These are phyloP conservation scores for Kokia cookei DNA, from an alignment of 441 rosid genomes.

Conservation along the genomic window DNA sequence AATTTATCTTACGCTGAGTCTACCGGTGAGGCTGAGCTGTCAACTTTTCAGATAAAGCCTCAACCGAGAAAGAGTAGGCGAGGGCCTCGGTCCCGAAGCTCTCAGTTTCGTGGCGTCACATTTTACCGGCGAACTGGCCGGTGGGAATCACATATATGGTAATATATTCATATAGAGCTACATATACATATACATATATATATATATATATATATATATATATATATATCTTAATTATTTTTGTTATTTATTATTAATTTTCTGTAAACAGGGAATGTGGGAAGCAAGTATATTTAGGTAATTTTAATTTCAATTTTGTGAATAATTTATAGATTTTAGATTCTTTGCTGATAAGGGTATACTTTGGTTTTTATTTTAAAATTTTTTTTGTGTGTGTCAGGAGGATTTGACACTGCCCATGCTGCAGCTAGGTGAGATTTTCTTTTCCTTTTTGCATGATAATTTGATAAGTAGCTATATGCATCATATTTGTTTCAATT, in stretches of 20 bases:
- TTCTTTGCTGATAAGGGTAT: slow-evolving; percentile 2
- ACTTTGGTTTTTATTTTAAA: background rate
- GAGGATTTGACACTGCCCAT: slow-evolving; percentile 51
- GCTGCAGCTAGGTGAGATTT: slow-evolving; percentile 39
- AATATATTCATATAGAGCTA: background rate
- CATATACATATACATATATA: background rate
- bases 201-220: too few species aligned
- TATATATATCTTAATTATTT: background rate
- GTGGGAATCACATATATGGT: slow-evolving; percentile 84
- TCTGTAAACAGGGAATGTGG: slow-evolving; percentile 61
- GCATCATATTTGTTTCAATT: background rate
- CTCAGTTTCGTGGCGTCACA: slow-evolving; percentile 72
- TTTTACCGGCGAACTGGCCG: slow-evolving; percentile 73
- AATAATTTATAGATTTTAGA: background rate
- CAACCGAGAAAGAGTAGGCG: slow-evolving; percentile 55
- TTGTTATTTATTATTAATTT: background rate
- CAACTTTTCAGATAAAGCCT: slow-evolving; percentile 33
- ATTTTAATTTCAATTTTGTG: background rate
- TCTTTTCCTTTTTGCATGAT: background rate
- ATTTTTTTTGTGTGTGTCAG: background rate
- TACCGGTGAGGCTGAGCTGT: slow-evolving; percentile 22
- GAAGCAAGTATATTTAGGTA: slow-evolving; percentile 29
- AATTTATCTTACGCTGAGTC: slow-evolving; percentile 39
- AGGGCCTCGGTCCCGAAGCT: slow-evolving; percentile 68
- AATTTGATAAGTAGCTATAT: background rate